A percentile compares a stretch with the other conserved stretches of the same genome.
Evolutionary conservation across 345 rosid genomes (phyloP).

Genomic region (Eutrema yunnanense): DNA sequence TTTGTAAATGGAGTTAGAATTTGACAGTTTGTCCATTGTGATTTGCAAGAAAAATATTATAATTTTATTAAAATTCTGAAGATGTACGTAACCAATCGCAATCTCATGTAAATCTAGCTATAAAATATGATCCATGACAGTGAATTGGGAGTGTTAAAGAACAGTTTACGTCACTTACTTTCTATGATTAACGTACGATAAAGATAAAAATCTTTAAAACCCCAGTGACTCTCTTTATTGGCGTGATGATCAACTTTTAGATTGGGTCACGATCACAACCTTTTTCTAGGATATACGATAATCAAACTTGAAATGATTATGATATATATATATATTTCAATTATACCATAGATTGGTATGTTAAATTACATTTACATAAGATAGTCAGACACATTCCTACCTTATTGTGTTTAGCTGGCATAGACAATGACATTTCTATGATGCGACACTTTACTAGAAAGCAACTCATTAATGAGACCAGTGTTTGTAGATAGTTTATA

Average conservation of each 20-base stretch:
- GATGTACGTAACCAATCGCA: background rate
- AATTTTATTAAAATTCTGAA: background rate
- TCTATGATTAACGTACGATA: background rate
- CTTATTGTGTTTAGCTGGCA: constrained; percentile 12
- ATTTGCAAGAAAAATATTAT: background rate
- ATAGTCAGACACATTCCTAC: background rate
- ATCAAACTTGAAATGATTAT: constrained; percentile 20
- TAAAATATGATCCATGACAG: background rate
- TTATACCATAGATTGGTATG: background rate
- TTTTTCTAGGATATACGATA: constrained; percentile 5
- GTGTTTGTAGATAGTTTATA: background rate
- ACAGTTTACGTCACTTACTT: constrained; percentile 4
- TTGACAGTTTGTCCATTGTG: background rate
- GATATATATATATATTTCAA: background rate
- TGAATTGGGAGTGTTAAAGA: background rate
- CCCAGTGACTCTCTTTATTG: background rate
- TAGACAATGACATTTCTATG: constrained; percentile 12
- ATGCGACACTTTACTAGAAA: constrained; percentile 20
- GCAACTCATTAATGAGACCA: background rate
- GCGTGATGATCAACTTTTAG: constrained; percentile 27
- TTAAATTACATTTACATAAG: background rate
- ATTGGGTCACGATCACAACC: constrained; percentile 20
- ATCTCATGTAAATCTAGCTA: background rate
- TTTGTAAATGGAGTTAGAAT: background rate
- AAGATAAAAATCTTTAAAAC: background rate